phyloP scores from a whole-genome alignment of 805 yeast species.

The Myxozyma monticola region DNA sequence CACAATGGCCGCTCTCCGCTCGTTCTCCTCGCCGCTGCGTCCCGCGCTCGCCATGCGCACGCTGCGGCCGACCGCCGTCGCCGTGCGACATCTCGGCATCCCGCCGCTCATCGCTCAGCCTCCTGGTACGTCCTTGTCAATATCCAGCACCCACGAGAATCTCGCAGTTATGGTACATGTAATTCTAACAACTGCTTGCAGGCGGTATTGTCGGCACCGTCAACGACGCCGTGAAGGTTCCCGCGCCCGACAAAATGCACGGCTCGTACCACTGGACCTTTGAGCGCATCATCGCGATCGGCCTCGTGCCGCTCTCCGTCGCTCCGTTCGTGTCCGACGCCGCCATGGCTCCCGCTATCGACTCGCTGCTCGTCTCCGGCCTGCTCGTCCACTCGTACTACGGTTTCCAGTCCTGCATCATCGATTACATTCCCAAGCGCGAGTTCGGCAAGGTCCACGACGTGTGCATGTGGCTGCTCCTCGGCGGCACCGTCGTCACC shows the following conservation, averaged over 20 bases:
- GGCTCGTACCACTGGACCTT: slow-evolving; percentile 95
- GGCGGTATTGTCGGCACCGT: slow-evolving; percentile 91
- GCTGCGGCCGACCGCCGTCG: slow-evolving; percentile 12
- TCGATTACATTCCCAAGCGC: slow-evolving; percentile 87
- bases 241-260: slow-evolving; percentile 60
- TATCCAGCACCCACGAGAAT: background rate
- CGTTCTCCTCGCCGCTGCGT: slow-evolving; percentile 18
- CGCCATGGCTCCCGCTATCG: slow-evolving; percentile 63
- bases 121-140: slow-evolving; percentile 22
- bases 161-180: background rate
- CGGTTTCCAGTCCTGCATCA: slow-evolving; percentile 88
- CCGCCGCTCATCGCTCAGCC: slow-evolving; percentile 30
- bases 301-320: slow-evolving; percentile 73
- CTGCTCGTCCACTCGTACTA: slow-evolving; percentile 76
- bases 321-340: slow-evolving; percentile 78
- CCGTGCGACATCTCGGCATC: slow-evolving; percentile 27
- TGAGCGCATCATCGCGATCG: slow-evolving; percentile 69
- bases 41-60: slow-evolving; percentile 8
- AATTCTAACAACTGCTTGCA: slow-evolving; percentile 47
- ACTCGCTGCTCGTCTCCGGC: slow-evolving; percentile 65
- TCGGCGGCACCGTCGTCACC: slow-evolving; percentile 68
- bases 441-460: slow-evolving; percentile 77
- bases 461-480: slow-evolving; percentile 65
- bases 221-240: slow-evolving; percentile 79
- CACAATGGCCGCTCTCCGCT: slow-evolving; percentile 18